These are phyloP conservation scores for Calonectria hawksworthii DNA, from an alignment of 2,329 filamentous ascomycete species.

Conservation along the genomic window DNA sequence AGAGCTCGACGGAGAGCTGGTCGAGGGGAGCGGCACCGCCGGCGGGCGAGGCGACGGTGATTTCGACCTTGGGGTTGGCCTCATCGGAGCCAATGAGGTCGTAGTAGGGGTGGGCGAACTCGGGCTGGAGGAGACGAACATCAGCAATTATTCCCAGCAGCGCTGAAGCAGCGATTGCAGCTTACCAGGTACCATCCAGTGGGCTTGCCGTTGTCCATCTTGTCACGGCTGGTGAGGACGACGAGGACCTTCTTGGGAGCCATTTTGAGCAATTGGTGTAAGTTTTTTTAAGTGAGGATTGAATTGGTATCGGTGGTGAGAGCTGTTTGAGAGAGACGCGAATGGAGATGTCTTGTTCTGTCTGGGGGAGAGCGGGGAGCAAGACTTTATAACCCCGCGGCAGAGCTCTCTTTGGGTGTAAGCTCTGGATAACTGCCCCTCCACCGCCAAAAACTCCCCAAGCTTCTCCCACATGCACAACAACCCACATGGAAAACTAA, in stretches of 20 bases:
- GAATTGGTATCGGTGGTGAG: not conserved
- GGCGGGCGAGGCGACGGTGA: constrained; percentile 72
- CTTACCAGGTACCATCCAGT: constrained; percentile 81
- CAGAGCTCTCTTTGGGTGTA: not conserved
- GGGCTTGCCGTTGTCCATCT: constrained; percentile 64
- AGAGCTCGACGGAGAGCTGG: constrained; percentile 68
- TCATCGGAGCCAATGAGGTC: constrained; percentile 57
- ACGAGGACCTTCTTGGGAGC: constrained; percentile 77
- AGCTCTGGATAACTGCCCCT: too few species aligned
- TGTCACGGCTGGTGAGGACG: constrained; percentile 75
- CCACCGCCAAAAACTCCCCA: not conserved
- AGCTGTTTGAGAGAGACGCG: not conserved
- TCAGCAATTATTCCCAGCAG: not conserved
- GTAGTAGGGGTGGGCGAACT: constrained; percentile 76
- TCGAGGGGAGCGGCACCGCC: constrained; percentile 75
- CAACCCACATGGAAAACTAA: not conserved
- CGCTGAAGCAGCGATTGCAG: not conserved
- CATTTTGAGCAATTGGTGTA: constrained; percentile 51
- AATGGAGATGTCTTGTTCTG: not conserved
- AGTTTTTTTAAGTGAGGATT: not conserved
- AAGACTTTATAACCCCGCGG: constrained; percentile 1
- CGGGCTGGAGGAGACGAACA: constrained; percentile 57
- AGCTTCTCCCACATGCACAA: not conserved
- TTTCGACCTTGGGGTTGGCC: constrained; percentile 59
- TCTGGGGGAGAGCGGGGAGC: not conserved